Percentiles rank a stretch among this genome's conserved stretches.
Evolutionary conservation across 2,329 filamentous ascomycete species (phyloP).

Genomic region (Fusarium mexicanum): DNA sequence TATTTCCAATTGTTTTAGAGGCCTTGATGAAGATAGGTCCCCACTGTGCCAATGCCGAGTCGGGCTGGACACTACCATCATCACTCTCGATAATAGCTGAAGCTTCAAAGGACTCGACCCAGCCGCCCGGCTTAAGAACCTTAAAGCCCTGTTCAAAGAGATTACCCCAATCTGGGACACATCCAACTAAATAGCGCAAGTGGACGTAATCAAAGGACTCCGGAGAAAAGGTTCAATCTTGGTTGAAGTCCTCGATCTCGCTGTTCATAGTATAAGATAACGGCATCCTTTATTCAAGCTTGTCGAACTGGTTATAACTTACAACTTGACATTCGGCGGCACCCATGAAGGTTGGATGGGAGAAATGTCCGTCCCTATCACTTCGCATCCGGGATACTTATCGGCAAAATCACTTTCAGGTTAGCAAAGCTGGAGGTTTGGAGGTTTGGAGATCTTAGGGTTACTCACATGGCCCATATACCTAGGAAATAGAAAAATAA

Average conservation of each 20-base stretch:
- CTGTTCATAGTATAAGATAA: background rate
- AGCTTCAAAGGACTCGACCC: constrained; percentile 24
- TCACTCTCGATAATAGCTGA: constrained; percentile 27
- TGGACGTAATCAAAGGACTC: constrained; percentile 32
- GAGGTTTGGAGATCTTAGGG: fast-evolving
- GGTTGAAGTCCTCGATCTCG: constrained; percentile 33
- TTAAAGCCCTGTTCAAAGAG: constrained; percentile 16
- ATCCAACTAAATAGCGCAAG: constrained; percentile 28
- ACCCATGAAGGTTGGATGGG: constrained; percentile 33
- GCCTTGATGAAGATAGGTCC: constrained; percentile 28
- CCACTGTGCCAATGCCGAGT: constrained; percentile 25
- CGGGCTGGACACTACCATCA: constrained; percentile 17
- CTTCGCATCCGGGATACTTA: constrained; percentile 24
- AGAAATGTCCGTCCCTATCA: constrained; percentile 30
- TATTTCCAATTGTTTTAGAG: constrained; percentile 24
- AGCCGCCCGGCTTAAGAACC: constrained; percentile 27
- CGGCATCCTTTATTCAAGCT: fast-evolving
- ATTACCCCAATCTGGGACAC: constrained; percentile 22
- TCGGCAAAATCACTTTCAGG: constrained; percentile 29
- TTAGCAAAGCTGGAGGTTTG: background rate
- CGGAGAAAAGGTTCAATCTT: constrained; percentile 32
- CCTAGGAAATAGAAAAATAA: background rate
- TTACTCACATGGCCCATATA: constrained; percentile 32
- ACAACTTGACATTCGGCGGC: constrained; percentile 32
- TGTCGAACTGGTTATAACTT: background rate